Percentiles rank a stretch among this genome's conserved stretches.
These are phyloP conservation scores for Phytophthora citricola DNA, from an alignment of 352 stramenopile genomes.

Conservation along the genomic window DNA sequence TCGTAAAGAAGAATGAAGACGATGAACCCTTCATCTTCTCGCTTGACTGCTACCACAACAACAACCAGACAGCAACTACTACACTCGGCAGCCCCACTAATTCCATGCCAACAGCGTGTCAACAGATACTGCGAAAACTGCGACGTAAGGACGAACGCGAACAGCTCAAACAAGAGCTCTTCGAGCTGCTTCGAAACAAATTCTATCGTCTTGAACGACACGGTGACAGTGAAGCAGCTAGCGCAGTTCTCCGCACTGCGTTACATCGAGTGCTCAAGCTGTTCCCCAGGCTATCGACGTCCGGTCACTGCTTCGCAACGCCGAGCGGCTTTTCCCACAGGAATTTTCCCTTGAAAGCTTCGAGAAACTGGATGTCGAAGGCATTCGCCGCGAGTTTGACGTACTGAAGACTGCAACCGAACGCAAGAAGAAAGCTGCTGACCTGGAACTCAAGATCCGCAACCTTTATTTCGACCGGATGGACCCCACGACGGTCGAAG, in stretches of 20 bases:
- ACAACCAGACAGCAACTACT: conserved; percentile 4
- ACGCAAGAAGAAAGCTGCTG: conserved; percentile 80
- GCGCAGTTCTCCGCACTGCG: conserved; percentile 35
- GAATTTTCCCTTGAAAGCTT: conserved; percentile 44
- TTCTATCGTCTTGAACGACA: conserved; percentile 63
- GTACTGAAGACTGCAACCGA: conserved; percentile 53
- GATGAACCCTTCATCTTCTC: conserved; percentile 19
- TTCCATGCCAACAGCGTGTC: conserved; percentile 34
- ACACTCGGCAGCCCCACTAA: conserved; percentile 8
- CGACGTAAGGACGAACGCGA: conserved; percentile 69
- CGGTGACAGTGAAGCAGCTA: conserved; percentile 30
- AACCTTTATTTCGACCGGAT: conserved; percentile 92
- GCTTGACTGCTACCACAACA: conserved; percentile 10
- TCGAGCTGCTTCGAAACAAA: conserved; percentile 63
- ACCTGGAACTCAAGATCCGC: conserved; percentile 91
- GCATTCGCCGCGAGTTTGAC: conserved; percentile 49
- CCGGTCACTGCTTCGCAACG: conserved; percentile 83
- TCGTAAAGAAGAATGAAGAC: conserved; percentile 33
- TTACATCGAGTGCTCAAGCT: conserved; percentile 65
- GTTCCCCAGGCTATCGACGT: conserved; percentile 73
- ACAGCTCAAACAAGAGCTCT: conserved; percentile 62
- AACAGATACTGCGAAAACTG: conserved; percentile 64
- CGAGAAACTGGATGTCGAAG: conserved; percentile 35
- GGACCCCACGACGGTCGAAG: conserved; percentile 79
- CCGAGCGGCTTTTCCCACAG: conserved; percentile 80